Conservation (phyloP, 2,329 filamentous ascomycete species). For the Hymenoscyphus fraxineus region DNA sequence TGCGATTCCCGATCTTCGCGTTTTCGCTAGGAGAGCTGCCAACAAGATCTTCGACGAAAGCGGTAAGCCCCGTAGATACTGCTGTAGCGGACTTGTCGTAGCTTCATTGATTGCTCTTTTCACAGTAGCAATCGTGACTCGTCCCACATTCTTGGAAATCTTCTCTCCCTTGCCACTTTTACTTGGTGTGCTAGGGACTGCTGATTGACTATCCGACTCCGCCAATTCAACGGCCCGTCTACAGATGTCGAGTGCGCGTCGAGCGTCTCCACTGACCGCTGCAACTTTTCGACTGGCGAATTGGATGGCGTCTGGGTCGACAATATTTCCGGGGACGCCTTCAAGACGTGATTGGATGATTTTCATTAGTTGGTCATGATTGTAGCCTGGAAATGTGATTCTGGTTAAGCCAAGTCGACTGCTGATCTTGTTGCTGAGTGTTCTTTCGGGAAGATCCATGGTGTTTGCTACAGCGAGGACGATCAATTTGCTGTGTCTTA, state of each 20-base stretch:
- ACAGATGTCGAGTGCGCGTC: conserved; percentile 91
- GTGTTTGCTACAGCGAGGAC: conserved; percentile 97
- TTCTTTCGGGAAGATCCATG: conserved; percentile 96
- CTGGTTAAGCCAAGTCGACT: conserved; percentile 83
- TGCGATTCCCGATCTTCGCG: conserved; percentile 76
- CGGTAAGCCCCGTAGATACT: conserved; percentile 78
- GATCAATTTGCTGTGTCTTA: conserved; percentile 87
- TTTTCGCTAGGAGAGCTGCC: conserved; percentile 72
- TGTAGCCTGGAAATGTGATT: conserved; percentile 96
- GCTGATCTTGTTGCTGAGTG: conserved; percentile 96
- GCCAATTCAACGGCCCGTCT: conserved; percentile 91
- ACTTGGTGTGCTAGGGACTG: conserved; percentile 56
- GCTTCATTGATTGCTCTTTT: conserved; percentile 94
- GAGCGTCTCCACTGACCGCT: conserved; percentile 89
- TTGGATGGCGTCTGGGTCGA: conserved; percentile 89
- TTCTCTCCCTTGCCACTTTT: conserved; percentile 43
- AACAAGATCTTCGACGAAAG: conserved; percentile 82
- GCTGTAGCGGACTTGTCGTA: conserved; percentile 86
- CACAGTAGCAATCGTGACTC: conserved; percentile 88
- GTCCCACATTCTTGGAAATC: conserved; percentile 37
- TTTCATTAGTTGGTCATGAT: conserved; percentile 92
- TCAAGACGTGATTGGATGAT: conserved; percentile 94
- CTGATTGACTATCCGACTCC: conserved; percentile 60
- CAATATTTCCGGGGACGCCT: conserved; percentile 82
- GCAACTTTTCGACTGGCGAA: conserved; percentile 96